phyloP scores from a whole-genome alignment of 1,284 basidiomycete genomes.

The Ustilago loliicola region DNA sequence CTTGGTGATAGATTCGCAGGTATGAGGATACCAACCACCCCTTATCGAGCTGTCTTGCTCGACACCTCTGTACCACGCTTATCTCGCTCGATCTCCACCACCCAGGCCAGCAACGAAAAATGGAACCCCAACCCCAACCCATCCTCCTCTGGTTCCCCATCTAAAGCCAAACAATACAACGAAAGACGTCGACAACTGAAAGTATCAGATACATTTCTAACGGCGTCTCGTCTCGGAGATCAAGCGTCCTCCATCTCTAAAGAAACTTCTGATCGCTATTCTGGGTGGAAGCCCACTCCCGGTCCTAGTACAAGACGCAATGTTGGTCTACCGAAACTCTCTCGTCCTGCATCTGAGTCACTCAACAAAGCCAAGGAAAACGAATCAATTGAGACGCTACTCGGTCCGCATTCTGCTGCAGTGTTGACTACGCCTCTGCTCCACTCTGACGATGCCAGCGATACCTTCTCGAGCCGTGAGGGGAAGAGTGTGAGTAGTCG shows the following conservation, averaged over 20 bases:
- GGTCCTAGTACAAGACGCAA: slow-evolving; percentile 40
- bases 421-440: slow-evolving; percentile 26
- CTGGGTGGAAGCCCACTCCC: slow-evolving; percentile 42
- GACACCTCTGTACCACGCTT: neutral
- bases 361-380: slow-evolving; percentile 4
- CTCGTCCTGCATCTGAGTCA: slow-evolving; percentile 23
- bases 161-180: slow-evolving; percentile 4
- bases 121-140: neutral
- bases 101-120: neutral
- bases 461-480: no score
- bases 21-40: slow-evolving; percentile 13
- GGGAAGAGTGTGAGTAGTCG: slow-evolving; percentile 2
- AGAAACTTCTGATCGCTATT: slow-evolving; percentile 23
- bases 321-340: slow-evolving; percentile 28
- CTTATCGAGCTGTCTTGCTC: slow-evolving; percentile 11
- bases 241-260: slow-evolving; percentile 24
- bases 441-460: neutral
- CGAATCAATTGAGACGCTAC: slow-evolving; percentile 17
- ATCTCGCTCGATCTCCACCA: slow-evolving; percentile 11
- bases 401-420: slow-evolving; percentile 20
- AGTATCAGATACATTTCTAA: slow-evolving; percentile 35
- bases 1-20: neutral
- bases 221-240: slow-evolving; percentile 24
- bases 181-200: slow-evolving; percentile 8
- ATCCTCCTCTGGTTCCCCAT: neutral